phyloP scores from a whole-genome alignment of 495 filamentous ascomycete genomes.

The Aspergillus leporis region DNA sequence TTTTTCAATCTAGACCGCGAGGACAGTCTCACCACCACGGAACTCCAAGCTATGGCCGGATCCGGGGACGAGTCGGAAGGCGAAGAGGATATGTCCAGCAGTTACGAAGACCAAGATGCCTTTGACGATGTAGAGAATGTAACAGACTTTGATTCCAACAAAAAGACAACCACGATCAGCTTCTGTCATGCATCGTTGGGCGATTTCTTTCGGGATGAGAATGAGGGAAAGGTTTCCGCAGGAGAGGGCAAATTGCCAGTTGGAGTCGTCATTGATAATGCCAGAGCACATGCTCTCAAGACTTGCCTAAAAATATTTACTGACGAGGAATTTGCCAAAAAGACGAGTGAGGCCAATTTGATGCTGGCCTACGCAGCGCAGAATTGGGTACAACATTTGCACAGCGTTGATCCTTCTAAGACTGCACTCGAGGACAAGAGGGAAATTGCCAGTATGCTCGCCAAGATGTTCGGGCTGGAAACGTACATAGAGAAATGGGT shows the following conservation, averaged over 20 bases:
- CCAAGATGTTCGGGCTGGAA: no score
- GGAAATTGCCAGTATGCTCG: no score
- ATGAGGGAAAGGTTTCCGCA: constrained; percentile 17
- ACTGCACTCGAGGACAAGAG: no score
- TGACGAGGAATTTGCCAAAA: constrained; percentile 5
- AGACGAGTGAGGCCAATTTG: not conserved
- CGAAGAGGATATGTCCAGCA: constrained; percentile 3
- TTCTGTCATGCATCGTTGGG: constrained; percentile 36
- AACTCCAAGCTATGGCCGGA: constrained; percentile 18
- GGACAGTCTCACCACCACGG: constrained; percentile 33
- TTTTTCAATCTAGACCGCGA: constrained; percentile 37
- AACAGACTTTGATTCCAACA: constrained; percentile 30
- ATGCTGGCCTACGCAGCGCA: constrained; percentile 8
- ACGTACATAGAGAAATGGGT: no score
- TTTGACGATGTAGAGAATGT: constrained; percentile 24
- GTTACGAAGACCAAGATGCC: constrained; percentile 13
- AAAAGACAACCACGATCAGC: constrained; percentile 28
- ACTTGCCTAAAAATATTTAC: constrained; percentile 4
- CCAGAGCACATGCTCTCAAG: constrained; percentile 15
- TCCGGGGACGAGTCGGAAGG: not conserved
- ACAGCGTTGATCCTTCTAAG: no score
- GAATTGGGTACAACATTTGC: no score
- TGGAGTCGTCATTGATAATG: constrained; percentile 19
- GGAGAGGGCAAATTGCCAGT: constrained; percentile 13
- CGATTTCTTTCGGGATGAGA: constrained; percentile 34